Evolutionary conservation across 345 rosid genomes (phyloP).

Genomic region (Aegle marmelos): DNA sequence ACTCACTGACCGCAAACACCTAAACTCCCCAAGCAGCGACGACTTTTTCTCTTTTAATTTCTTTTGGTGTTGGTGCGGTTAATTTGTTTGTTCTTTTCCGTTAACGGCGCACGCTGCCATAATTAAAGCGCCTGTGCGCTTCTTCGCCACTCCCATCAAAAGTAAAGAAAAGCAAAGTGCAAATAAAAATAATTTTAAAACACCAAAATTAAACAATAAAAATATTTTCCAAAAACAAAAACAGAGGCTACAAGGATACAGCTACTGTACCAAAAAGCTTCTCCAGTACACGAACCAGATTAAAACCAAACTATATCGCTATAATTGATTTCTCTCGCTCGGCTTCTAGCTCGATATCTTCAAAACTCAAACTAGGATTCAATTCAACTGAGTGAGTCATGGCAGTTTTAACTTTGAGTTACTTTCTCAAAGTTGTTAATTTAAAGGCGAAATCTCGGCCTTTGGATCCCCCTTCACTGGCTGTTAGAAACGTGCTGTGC

Average conservation of each 20-base stretch:
- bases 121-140: not conserved
- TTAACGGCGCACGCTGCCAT: slow-evolving; percentile 35
- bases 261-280: slow-evolving; percentile 16
- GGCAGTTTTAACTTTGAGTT: slow-evolving; percentile 37
- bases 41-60: slow-evolving; percentile 2
- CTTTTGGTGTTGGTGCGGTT: slow-evolving; percentile 30
- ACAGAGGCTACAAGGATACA: not conserved
- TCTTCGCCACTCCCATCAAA: not conserved
- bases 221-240: not conserved
- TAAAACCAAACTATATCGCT: slow-evolving; percentile 49
- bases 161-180: not conserved
- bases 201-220: slow-evolving; percentile 20
- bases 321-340: slow-evolving; percentile 1
- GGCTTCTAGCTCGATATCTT: slow-evolving; percentile 16
- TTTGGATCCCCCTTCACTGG: slow-evolving; percentile 39
- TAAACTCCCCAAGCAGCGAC: slow-evolving; percentile 5
- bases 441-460: slow-evolving; percentile 22
- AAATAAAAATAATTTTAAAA: not conserved
- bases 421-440: slow-evolving; percentile 34
- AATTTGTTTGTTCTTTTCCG: slow-evolving; percentile 34
- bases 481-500: slow-evolving; percentile 20
- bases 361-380: slow-evolving; percentile 7
- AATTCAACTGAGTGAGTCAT: slow-evolving; percentile 27
- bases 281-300: slow-evolving; percentile 36
- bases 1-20: not conserved